A percentile compares a stretch with the other conserved stretches of the same genome.
These are phyloP conservation scores for Hypoxylon trugodes DNA, from an alignment of 495 filamentous ascomycete genomes.

Conservation along the genomic window DNA sequence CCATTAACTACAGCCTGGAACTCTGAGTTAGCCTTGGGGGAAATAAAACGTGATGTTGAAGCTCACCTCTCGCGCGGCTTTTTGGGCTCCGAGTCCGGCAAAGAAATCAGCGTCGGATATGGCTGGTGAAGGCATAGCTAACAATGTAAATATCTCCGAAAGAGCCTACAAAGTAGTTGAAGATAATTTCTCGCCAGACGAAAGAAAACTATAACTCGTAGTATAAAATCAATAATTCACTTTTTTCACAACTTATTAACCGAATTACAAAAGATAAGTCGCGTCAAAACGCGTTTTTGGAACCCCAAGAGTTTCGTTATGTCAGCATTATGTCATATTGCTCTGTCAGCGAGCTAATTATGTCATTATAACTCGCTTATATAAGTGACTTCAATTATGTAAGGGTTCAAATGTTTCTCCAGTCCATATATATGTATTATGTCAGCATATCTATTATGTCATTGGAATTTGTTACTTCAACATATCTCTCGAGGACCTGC, in stretches of 20 bases:
- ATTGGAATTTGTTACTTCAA: no score
- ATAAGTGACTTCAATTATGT: no score
- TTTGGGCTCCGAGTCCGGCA: background rate
- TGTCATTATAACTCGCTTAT: no score
- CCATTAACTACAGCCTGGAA: conserved; percentile 1
- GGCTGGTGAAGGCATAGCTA: background rate
- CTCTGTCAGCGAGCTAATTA: no score
- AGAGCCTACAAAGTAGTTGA: background rate
- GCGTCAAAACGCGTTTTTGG: background rate
- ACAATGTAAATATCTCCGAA: background rate
- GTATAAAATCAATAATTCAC: background rate
- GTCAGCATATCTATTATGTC: no score
- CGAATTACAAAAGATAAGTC: background rate
- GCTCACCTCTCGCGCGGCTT: conserved; percentile 1
- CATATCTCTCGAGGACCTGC: no score
- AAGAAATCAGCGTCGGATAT: background rate
- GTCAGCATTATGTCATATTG: no score
- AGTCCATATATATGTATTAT: no score
- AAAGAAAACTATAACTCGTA: background rate
- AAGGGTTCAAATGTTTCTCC: no score
- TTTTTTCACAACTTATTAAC: background rate
- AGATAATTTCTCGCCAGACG: no score
- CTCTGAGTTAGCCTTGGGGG: background rate
- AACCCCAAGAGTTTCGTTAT: background rate
- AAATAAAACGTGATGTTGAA: background rate